Conservation (phyloP, 1,284 basidiomycete species). For the Moesziomyces globuligerus region DNA sequence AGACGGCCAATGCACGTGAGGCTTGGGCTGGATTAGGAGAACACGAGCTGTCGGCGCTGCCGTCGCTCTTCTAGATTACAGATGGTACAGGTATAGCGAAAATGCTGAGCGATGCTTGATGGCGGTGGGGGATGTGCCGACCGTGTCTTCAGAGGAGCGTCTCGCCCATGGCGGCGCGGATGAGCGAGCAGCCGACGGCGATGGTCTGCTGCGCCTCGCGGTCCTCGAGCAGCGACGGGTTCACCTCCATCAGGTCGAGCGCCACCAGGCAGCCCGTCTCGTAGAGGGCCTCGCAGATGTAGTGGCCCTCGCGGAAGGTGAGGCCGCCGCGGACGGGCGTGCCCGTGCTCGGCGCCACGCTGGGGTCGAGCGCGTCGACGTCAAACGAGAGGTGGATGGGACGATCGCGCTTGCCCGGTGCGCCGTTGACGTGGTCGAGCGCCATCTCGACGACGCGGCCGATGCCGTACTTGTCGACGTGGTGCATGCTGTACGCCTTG, state of each 20-base stretch:
- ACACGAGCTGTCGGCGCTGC: too few relatives aligned
- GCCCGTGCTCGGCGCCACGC: constrained; percentile 93
- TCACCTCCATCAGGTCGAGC: constrained; percentile 84
- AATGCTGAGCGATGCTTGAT: constrained; percentile 8
- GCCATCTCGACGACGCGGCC: constrained; percentile 88
- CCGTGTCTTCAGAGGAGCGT: constrained; percentile 49
- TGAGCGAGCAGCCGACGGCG: constrained; percentile 90
- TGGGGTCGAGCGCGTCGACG: constrained; percentile 85
- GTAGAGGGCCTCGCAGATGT: constrained; percentile 92
- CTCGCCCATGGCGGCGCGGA: constrained; percentile 84
- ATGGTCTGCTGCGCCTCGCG: constrained; percentile 83
- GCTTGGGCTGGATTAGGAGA: too few relatives aligned
- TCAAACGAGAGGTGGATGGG: constrained; percentile 98
- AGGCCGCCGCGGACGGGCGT: constrained; percentile 93
- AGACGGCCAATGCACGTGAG: too few relatives aligned
- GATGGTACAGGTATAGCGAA: background rate
- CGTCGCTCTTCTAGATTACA: background rate
- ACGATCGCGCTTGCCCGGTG: constrained; percentile 71
- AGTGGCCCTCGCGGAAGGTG: constrained; percentile 91
- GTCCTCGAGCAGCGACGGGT: constrained; percentile 83
- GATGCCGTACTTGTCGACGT: constrained; percentile 96
- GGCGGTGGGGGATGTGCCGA: background rate
- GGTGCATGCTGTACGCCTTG: constrained; percentile 97
- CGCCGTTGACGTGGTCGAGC: constrained; percentile 83
- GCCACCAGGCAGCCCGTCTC: constrained; percentile 93